Percentiles rank a stretch among this genome's conserved stretches.
Conservation (phyloP, 495 filamentous ascomycete genomes). For the Tetracladium setigerum region DNA sequence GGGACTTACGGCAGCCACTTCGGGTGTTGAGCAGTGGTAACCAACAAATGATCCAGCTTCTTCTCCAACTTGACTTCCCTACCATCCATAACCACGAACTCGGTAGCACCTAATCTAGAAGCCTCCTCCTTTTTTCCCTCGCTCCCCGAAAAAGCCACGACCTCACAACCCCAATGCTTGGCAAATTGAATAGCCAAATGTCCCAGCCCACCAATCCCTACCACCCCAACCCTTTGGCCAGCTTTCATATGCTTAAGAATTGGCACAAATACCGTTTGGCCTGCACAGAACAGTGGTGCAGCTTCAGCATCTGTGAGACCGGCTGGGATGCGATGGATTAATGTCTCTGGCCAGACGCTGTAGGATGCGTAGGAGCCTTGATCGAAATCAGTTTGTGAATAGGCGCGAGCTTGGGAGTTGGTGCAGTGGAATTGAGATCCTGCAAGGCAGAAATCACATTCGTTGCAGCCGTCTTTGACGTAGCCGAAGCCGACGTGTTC, state of each 20-base stretch:
- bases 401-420: too few species aligned
- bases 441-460: conserved; percentile 44
- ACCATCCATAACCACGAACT: conserved; percentile 40
- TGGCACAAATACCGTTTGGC: conserved; percentile 42
- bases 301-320: conserved; percentile 41
- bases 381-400: conserved; percentile 14
- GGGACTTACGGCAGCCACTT: conserved; percentile 28
- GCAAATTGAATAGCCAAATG: conserved; percentile 57
- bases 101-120: conserved; percentile 41
- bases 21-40: conserved; percentile 25
- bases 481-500: conserved; percentile 51
- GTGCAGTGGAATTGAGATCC: conserved; percentile 43
- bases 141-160: conserved; percentile 46
- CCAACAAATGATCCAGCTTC: conserved; percentile 28
- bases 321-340: conserved; percentile 61
- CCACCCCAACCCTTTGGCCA: conserved; percentile 45
- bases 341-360: conserved; percentile 48
- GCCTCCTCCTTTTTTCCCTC: conserved; percentile 51
- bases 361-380: conserved; percentile 68
- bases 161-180: conserved; percentile 48
- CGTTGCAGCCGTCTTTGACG: conserved; percentile 37
- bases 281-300: conserved; percentile 46
- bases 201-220: conserved; percentile 54
- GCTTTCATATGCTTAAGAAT: conserved; percentile 34
- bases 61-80: conserved; percentile 15